Conservation (phyloP, 352 stramenopile species). For the Achlya hypogyna region DNA sequence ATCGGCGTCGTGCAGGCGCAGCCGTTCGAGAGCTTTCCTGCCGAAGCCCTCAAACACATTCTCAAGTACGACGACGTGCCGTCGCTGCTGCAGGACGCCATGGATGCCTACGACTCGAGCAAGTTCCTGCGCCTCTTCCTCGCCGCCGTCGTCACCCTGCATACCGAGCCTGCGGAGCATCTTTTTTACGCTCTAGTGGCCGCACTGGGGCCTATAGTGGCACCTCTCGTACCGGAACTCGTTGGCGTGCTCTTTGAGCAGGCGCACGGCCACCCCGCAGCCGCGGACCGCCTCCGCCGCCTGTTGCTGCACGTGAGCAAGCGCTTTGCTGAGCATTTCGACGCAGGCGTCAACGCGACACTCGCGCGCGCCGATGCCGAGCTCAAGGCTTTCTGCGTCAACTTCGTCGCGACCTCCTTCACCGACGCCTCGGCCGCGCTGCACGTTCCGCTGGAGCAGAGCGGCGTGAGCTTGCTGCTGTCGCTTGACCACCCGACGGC, state of each 20-base stretch:
- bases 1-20: constrained; percentile 16
- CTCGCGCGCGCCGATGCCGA: neutral
- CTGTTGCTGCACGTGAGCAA: constrained; percentile 4
- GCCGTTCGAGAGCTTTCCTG: constrained; percentile 11
- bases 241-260: constrained; percentile 39
- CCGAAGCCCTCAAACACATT: constrained; percentile 51
- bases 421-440: constrained; percentile 1
- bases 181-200: constrained; percentile 30
- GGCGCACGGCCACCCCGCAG: constrained; percentile 25
- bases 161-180: constrained; percentile 32
- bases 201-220: constrained; percentile 34
- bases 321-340: constrained; percentile 8
- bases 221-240: constrained; percentile 37
- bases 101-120: constrained; percentile 56
- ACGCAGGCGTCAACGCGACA: constrained; percentile 10
- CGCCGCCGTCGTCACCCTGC: constrained; percentile 24
- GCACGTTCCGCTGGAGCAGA: constrained; percentile 11
- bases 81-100: constrained; percentile 52
- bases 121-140: constrained; percentile 56
- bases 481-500: constrained; percentile 72
- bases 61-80: constrained; percentile 64
- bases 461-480: constrained; percentile 40
- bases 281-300: neutral
- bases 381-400: neutral
- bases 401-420: constrained; percentile 8